Evolutionary conservation across 768 basidiomycete species (phyloP), one percentile per base, ranked within the genome.

Genomic region (Leccinum ochraceum): DNA sequence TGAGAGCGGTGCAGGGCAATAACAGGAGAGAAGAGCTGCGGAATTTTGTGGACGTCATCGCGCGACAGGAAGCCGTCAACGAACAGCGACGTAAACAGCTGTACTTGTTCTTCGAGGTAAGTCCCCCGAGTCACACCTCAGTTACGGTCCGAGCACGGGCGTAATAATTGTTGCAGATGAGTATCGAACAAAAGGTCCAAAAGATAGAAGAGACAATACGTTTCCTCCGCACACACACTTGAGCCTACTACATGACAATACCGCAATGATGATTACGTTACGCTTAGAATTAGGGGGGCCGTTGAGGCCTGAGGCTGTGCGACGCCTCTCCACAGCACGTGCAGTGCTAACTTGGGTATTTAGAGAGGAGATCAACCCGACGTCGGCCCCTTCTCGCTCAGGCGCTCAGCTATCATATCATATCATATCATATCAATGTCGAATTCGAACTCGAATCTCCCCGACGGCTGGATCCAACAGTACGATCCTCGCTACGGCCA

Each of bases 401-500:
- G 5, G 42, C 42, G 42, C 42, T 44, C 10, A 44, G 13, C n/a
- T n/a, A 42, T 42, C 39, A 39, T 28, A 28, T 28, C 28, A 28
- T 28, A 28, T 28, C 28, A 28, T 9, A 46, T 17, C 34, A 51
- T 34, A 53, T 6, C 57, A 36, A 74, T 74, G 67, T 67, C 57
- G 59, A 57, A 75, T n/a, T 64, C 66, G 48, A 58, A 75, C 17
- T 64, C 66, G 44, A 76, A 79, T 54, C 74, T 87, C 11, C 86
- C 86, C 3, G 71, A 78, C 32, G 87, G 86, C 39, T 88, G 87
- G 87, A 71, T 83, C 24, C 68, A 78, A 54, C 78, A 84, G 63
- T 70, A 74, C 36, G 85, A 87, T 57, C 54, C 71, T 9, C 69
- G 58, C 1, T 68, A 78, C 26, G 71, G 79, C 0, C 82, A 77